Evolutionary conservation across 2,329 filamentous ascomycete genomes (phyloP), one percentile per base, ranked within the genome.

Genomic region (Curvularia sp.): DNA sequence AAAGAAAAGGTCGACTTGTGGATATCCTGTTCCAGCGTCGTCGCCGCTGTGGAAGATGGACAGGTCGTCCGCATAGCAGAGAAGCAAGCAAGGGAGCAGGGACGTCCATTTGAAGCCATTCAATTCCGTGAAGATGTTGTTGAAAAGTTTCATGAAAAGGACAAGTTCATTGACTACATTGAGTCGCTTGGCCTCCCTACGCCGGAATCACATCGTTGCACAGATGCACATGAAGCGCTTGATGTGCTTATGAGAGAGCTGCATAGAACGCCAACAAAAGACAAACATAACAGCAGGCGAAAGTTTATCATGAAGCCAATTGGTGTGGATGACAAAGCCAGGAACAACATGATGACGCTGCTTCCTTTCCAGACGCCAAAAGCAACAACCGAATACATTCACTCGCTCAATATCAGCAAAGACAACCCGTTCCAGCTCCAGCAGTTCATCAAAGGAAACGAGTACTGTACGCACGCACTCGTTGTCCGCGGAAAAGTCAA

Each of bases 381-480:
- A 10, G 80, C 85, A 57, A 92, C 89, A 0, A 80, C 80, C 43
- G 69, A 75, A 0, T 81, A 88, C 63, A 73, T 91, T 25, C 79
- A 80, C 13, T 75, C 78, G 15, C 80, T 92, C 13, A 78, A 72
- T 1, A 84, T 89, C 41, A 85, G 84, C 2, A 74, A 80, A 12
- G 70, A 81, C 0, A 79, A 80, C 2, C 84, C 88, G 0, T 91
- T 87, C 83, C 81, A 92, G 58, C 72, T 92, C 23, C 89, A 93
- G 69, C 86, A 92, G 69, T 91, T 84, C 72, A 84, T 90, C 60
- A 49, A 58, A 3, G 83, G 85, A 0, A 80, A 81, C 0, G 89
- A 92, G 71, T 92, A 87, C 71, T 90, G 88, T 74, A 91, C 90
- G 0, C 89, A 93, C 65, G 79, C 89, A 0, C 80, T 93, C 2